These are phyloP conservation scores for Gossypium arboreum DNA, from an alignment of 345 rosid genomes.

Conservation along the genomic window DNA sequence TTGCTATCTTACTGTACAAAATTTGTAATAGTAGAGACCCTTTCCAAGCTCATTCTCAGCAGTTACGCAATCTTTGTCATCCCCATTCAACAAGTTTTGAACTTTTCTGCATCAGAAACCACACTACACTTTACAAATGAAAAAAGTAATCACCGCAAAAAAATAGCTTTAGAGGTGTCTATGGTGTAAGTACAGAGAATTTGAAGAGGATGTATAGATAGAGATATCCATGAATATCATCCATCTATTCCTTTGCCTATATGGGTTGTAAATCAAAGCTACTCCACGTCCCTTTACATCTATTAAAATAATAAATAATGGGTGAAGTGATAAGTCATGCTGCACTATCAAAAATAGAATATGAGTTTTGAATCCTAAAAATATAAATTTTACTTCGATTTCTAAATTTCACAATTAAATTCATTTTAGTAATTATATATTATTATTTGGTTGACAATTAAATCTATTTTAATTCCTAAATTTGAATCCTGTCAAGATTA, in stretches of 20 bases:
- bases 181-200: not conserved
- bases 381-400: too few relatives aligned
- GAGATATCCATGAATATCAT: not conserved
- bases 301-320: not conserved
- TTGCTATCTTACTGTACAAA: not conserved
- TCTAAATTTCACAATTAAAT: fast-evolving
- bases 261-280: not conserved
- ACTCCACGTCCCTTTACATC: not conserved
- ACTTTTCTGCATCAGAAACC: conserved; percentile 16
- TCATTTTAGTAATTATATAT: too few relatives aligned
- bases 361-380: too few relatives aligned
- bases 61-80: conserved; percentile 25
- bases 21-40: not conserved
- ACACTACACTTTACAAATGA: not conserved
- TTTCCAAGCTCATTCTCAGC: conserved; percentile 16
- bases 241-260: not conserved
- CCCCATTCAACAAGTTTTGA: conserved; percentile 13
- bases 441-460: too few relatives aligned
- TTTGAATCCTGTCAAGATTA: too few relatives aligned
- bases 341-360: too few relatives aligned
- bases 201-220: not conserved
- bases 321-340: too few relatives aligned
- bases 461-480: fast-evolving
- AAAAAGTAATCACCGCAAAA: conserved; percentile 3
- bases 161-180: not conserved